These are phyloP conservation scores for Thymus quinquecostatus DNA, from an alignment of 257 asterid species.

Conservation along the genomic window DNA sequence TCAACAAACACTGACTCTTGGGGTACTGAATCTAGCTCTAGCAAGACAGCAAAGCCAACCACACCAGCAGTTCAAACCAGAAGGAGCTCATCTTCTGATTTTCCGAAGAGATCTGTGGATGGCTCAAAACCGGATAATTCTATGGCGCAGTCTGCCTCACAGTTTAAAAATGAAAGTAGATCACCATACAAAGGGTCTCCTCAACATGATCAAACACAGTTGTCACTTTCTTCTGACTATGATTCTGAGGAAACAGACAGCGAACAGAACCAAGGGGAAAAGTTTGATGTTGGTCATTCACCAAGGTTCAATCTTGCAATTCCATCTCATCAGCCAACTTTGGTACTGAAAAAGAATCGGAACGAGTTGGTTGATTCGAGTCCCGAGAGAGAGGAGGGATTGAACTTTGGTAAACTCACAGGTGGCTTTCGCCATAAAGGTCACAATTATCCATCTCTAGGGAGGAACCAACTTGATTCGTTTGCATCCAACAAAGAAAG, in stretches of 20 bases:
- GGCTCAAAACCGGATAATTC: conserved; percentile 31
- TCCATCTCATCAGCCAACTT: conserved; percentile 36
- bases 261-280: conserved; percentile 24
- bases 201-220: conserved; percentile 35
- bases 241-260: conserved; percentile 25
- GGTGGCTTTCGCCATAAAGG: conserved; percentile 84
- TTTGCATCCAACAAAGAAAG: conserved; percentile 31
- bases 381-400: conserved; percentile 49
- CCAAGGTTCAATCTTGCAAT: conserved; percentile 24
- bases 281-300: conserved; percentile 23
- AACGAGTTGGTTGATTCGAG: conserved; percentile 21
- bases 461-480: conserved; percentile 38
- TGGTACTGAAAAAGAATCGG: conserved; percentile 27
- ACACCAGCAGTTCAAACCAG: conserved; percentile 26
- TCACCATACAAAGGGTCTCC: conserved; percentile 4
- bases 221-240: conserved; percentile 33
- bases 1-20: conserved; percentile 37
- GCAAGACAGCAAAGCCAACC: conserved; percentile 38
- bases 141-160: conserved; percentile 2
- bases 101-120: conserved; percentile 39
- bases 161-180: neutral
- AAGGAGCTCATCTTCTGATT: conserved; percentile 43
- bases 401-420: conserved; percentile 57
- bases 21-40: conserved; percentile 42
- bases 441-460: conserved; percentile 43